Conservation (phyloP, 768 basidiomycete species). For the Trametes gibbosa region DNA sequence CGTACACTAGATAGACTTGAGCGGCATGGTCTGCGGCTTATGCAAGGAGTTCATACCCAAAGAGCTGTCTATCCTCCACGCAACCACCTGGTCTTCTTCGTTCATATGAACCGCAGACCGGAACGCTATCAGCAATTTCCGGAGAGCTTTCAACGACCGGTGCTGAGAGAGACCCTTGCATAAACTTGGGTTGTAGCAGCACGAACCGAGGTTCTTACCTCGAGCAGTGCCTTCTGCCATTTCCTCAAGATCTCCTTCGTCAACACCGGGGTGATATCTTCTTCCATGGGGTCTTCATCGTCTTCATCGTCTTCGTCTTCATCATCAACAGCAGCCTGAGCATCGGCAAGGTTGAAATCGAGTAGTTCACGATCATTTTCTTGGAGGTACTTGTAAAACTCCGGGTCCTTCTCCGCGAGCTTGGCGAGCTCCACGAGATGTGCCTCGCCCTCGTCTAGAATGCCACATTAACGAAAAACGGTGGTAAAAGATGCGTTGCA, state of each 20-base stretch:
- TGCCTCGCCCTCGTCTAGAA: conserved; percentile 61
- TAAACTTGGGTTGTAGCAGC: neutral
- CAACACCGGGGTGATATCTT: conserved; percentile 48
- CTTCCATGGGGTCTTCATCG: conserved; percentile 46
- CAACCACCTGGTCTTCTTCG: conserved; percentile 74
- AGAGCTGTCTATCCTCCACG: conserved; percentile 84
- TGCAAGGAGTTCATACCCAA: conserved; percentile 46
- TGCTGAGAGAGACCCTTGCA: conserved; percentile 46
- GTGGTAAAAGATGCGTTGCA: neutral
- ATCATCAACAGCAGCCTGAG: conserved; percentile 39
- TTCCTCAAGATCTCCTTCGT: conserved; percentile 66
- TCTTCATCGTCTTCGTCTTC: conserved; percentile 47
- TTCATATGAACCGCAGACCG: conserved; percentile 89
- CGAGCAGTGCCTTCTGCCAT: conserved; percentile 89
- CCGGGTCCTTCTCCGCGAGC: conserved; percentile 95
- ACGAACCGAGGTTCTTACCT: conserved; percentile 45
- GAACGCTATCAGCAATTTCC: conserved; percentile 87
- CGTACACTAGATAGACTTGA: conserved; percentile 64
- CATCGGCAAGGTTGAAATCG: conserved; percentile 58
- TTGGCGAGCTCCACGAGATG: conserved; percentile 84
- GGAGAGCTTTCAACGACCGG: conserved; percentile 77
- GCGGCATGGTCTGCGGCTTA: neutral
- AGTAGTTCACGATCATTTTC: conserved; percentile 94
- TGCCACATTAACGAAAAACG: neutral
- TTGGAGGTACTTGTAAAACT: conserved; percentile 96